Evolutionary conservation across 495 filamentous ascomycete genomes (phyloP).

Genomic region (Penicillium subrubescens): DNA sequence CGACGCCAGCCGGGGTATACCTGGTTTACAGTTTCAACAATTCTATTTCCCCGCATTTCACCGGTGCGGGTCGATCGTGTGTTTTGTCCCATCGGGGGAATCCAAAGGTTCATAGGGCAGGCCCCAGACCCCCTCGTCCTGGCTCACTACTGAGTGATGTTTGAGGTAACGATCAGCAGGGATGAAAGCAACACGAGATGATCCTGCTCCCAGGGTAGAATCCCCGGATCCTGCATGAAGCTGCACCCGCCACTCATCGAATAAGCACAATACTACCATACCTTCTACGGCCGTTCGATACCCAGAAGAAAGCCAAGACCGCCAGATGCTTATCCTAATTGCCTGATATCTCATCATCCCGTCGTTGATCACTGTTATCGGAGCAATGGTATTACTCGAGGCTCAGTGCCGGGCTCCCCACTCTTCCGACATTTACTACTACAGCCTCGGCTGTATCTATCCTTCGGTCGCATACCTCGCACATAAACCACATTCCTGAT

Average conservation of each 20-base stretch:
- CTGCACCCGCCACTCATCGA: not conserved
- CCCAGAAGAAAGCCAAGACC: not conserved
- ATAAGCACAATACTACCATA: not conserved
- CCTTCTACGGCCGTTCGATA: not conserved
- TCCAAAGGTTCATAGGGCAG: not conserved
- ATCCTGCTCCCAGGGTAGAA: not conserved
- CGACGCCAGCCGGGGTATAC: not conserved
- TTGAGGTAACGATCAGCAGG: conserved; percentile 9
- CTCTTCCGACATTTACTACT: not conserved
- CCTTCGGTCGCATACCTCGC: not conserved
- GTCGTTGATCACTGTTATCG: not conserved
- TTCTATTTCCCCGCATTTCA: conserved; percentile 13
- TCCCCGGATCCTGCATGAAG: not conserved
- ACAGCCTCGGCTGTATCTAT: not conserved
- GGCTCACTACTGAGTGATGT: too few relatives aligned
- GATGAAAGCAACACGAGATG: not conserved
- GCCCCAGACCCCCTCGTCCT: too few relatives aligned
- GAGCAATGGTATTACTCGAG: not conserved
- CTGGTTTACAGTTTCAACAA: not conserved
- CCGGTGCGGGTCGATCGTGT: conserved; percentile 13
- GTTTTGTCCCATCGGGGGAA: not conserved
- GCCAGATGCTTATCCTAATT: not conserved
- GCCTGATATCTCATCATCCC: not conserved
- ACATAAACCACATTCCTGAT: not conserved
- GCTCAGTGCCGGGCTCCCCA: not conserved